Conservation (phyloP, 2,329 filamentous ascomycete species). For the Fusarium zealandicum region DNA sequence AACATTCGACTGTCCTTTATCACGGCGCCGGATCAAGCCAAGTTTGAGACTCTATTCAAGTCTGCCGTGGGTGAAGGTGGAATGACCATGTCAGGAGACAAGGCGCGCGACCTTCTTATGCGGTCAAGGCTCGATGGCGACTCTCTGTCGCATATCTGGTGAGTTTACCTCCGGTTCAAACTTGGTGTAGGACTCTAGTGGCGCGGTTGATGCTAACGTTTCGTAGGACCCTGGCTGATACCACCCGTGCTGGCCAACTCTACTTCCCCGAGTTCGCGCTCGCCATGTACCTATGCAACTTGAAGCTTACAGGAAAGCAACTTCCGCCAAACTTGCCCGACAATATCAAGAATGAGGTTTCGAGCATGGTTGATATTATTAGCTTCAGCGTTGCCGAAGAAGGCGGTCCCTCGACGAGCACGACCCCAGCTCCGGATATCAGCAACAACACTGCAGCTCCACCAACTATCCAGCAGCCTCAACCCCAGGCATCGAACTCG, state of each 20-base stretch:
- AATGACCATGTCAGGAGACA: constrained; percentile 89
- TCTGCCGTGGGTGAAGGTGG: constrained; percentile 86
- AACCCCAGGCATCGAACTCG: constrained; percentile 76
- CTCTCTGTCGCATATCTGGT: constrained; percentile 93
- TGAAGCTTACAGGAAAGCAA: constrained; percentile 86
- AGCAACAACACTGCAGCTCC: constrained; percentile 58
- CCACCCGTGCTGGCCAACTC: constrained; percentile 93
- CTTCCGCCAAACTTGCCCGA: constrained; percentile 80
- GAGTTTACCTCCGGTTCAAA: constrained; percentile 37
- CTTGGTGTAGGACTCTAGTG: neutral
- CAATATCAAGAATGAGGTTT: constrained; percentile 92
- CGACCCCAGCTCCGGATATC: constrained; percentile 70
- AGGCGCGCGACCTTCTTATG: constrained; percentile 86
- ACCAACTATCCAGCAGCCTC: constrained; percentile 70
- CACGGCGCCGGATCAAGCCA: constrained; percentile 90
- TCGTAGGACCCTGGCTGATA: constrained; percentile 85
- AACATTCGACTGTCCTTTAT: constrained; percentile 96
- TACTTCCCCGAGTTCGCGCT: constrained; percentile 98
- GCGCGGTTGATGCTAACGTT: constrained; percentile 19
- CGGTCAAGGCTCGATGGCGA: constrained; percentile 88
- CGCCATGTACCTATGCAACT: constrained; percentile 97
- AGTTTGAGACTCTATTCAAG: constrained; percentile 98
- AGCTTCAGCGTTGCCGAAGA: constrained; percentile 91
- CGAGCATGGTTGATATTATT: constrained; percentile 99
- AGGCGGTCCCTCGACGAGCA: constrained; percentile 55